Conservation (phyloP, 352 stramenopile species). For the Elongisporangium prolatum region DNA sequence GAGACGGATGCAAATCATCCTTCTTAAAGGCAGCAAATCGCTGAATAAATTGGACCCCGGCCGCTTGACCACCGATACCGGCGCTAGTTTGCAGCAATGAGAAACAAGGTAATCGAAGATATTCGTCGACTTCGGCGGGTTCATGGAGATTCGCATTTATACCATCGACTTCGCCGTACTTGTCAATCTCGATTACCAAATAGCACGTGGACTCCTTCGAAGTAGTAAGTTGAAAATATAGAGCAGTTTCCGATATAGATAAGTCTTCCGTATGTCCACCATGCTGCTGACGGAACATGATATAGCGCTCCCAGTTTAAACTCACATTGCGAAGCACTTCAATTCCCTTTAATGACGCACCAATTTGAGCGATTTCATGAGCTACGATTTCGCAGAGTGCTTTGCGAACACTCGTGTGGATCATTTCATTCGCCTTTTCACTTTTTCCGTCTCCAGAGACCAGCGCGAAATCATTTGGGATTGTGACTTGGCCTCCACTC, state of each 20-base stretch:
- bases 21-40: conserved; percentile 78
- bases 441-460: conserved; percentile 69
- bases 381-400: conserved; percentile 79
- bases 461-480: conserved; percentile 63
- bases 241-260: conserved; percentile 75
- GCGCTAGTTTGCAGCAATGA: conserved; percentile 73
- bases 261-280: conserved; percentile 71
- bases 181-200: conserved; percentile 83
- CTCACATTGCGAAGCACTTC: conserved; percentile 75
- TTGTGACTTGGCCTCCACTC: neutral
- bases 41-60: conserved; percentile 84
- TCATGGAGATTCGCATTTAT: conserved; percentile 49
- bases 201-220: conserved; percentile 85
- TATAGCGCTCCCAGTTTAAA: conserved; percentile 84
- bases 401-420: conserved; percentile 64
- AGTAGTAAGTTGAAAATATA: conserved; percentile 80
- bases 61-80: conserved; percentile 45
- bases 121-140: conserved; percentile 48
- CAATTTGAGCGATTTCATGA: conserved; percentile 76
- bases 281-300: conserved; percentile 79
- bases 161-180: conserved; percentile 70
- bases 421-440: conserved; percentile 66
- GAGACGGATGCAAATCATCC: conserved; percentile 56
- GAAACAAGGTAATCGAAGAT: conserved; percentile 73
- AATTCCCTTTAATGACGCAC: conserved; percentile 70